phyloP scores from a whole-genome alignment of 1,139 yeast species.

The Candida frijolesensis region DNA sequence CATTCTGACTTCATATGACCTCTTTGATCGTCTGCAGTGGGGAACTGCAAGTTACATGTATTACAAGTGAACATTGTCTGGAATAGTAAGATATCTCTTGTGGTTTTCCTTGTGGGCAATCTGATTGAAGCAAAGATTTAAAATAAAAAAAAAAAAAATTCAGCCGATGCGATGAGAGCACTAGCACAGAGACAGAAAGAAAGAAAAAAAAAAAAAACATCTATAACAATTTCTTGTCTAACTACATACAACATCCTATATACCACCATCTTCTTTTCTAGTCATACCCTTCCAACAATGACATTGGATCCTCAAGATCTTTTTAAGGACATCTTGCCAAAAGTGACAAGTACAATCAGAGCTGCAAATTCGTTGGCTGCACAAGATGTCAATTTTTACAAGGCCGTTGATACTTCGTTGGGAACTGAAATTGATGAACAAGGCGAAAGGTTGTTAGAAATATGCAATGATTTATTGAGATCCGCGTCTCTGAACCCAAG shows the following conservation, averaged over 20 bases:
- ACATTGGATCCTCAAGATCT: constrained; percentile 13
- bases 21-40: constrained; percentile 44
- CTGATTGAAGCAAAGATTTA: background rate
- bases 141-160: background rate
- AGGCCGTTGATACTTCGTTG: constrained; percentile 61
- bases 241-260: background rate
- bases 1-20: constrained; percentile 67
- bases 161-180: constrained; percentile 3
- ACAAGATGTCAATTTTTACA: constrained; percentile 77
- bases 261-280: background rate
- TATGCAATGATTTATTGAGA: constrained; percentile 56
- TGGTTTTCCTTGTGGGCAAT: background rate
- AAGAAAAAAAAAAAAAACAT: constrained; percentile 1
- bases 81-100: background rate
- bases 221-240: background rate
- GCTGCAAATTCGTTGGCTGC: constrained; percentile 74
- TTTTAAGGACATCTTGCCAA: constrained; percentile 36
- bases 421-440: constrained; percentile 44
- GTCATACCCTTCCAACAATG: constrained; percentile 5
- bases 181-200: background rate
- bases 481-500: constrained; percentile 26
- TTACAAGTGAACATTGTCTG: constrained; percentile 43
- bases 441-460: constrained; percentile 46
- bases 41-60: constrained; percentile 45
- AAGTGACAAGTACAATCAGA: constrained; percentile 59